Percentiles rank a stretch among this genome's conserved stretches.
Evolutionary conservation across 2,329 filamentous ascomycete genomes (phyloP).

Genomic region (Didymella pomorum): DNA sequence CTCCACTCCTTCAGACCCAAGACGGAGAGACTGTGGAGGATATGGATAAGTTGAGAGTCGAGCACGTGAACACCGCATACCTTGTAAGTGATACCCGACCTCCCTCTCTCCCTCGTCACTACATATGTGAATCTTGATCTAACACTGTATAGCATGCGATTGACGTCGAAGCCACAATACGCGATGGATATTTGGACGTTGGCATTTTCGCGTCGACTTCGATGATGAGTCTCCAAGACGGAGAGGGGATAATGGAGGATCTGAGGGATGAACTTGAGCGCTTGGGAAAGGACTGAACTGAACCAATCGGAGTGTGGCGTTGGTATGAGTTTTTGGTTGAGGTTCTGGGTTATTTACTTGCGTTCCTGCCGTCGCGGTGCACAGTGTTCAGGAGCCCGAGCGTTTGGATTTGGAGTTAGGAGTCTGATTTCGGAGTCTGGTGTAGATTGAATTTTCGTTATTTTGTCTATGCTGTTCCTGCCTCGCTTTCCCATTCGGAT

Average conservation of each 20-base stretch:
- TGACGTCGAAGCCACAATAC: constrained; percentile 64
- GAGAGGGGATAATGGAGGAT: constrained; percentile 28
- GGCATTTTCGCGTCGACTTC: constrained; percentile 60
- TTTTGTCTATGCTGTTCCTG: neutral
- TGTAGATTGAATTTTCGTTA: neutral
- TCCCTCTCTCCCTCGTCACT: too few relatives aligned
- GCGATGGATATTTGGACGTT: constrained; percentile 59
- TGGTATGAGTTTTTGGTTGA: neutral
- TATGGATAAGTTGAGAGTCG: constrained; percentile 34
- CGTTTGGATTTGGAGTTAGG: neutral
- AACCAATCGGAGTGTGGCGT: neutral
- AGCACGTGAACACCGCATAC: constrained; percentile 43
- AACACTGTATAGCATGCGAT: constrained; percentile 56
- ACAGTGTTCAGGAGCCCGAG: neutral
- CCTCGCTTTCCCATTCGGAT: neutral
- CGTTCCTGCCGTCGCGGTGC: neutral
- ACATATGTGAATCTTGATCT: too few relatives aligned
- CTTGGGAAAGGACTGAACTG: neutral
- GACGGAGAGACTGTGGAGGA: too few relatives aligned
- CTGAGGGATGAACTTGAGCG: neutral
- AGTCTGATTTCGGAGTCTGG: neutral
- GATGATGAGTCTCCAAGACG: constrained; percentile 52
- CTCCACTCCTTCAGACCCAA: too few relatives aligned
- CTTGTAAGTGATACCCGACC: too few relatives aligned
- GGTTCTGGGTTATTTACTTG: too few relatives aligned